phyloP scores from a whole-genome alignment of 352 stramenopile genomes.

The Phytophthora ramorum region DNA sequence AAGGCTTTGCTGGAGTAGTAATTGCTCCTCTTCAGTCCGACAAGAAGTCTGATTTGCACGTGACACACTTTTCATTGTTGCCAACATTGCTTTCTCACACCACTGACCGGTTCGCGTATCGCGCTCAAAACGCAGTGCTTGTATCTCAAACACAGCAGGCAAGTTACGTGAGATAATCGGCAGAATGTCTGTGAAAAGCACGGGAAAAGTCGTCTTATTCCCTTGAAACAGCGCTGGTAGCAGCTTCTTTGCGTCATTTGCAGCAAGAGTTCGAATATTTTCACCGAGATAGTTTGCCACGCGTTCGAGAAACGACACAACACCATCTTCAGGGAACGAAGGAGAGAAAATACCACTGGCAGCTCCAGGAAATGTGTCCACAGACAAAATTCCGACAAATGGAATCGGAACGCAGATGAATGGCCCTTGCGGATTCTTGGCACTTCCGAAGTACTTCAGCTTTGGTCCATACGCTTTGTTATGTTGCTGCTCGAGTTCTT shows the following conservation, averaged over 20 bases:
- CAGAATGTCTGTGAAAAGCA: slow-evolving; percentile 49
- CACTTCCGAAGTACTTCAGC: slow-evolving; percentile 40
- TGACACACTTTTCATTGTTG: slow-evolving; percentile 1
- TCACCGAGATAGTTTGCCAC: slow-evolving; percentile 60
- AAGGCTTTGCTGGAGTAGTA: slow-evolving; percentile 5
- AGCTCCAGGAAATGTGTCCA: slow-evolving; percentile 73
- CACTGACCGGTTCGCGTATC: slow-evolving; percentile 9
- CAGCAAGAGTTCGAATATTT: slow-evolving; percentile 42
- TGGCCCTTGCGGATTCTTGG: slow-evolving; percentile 24
- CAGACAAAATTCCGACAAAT: slow-evolving; percentile 67
- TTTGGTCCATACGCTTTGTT: slow-evolving; percentile 11
- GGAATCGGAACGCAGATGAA: slow-evolving; percentile 80
- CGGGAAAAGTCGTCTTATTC: slow-evolving; percentile 56
- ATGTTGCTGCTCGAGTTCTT: slow-evolving; percentile 31
- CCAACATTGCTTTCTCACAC: slow-evolving; percentile 10
- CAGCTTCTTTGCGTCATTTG: slow-evolving; percentile 21
- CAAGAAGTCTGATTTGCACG: not conserved
- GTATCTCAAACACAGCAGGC: slow-evolving; percentile 44
- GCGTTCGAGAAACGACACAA: slow-evolving; percentile 56
- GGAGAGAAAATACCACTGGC: slow-evolving; percentile 53
- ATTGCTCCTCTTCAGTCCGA: not conserved
- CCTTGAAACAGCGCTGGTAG: slow-evolving; percentile 60
- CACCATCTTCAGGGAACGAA: slow-evolving; percentile 59
- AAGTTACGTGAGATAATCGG: slow-evolving; percentile 49
- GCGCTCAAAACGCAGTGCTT: slow-evolving; percentile 37